Conservation (phyloP, 179 eudicot genomes). For the Carnegiea gigantea region DNA sequence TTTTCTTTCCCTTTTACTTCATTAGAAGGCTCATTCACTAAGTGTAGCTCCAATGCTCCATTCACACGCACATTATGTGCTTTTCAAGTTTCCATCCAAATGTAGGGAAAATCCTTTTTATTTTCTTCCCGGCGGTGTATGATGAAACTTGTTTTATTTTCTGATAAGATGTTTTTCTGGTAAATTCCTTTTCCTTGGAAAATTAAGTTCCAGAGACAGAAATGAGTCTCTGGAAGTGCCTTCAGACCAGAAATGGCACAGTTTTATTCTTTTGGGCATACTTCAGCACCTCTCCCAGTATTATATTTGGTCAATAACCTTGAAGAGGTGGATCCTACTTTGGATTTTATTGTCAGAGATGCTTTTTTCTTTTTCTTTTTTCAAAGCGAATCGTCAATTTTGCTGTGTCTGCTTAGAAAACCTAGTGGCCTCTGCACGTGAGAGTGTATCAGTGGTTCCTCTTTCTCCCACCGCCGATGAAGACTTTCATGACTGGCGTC, state of each 20-base stretch:
- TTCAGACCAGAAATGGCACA: background rate
- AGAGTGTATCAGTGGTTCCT: slow-evolving; percentile 33
- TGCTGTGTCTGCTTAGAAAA: slow-evolving; percentile 22
- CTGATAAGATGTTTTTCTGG: background rate
- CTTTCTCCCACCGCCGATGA: slow-evolving; percentile 30
- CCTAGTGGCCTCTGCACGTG: slow-evolving; percentile 34
- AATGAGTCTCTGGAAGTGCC: background rate
- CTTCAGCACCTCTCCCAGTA: slow-evolving; percentile 21
- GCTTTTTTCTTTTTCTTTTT: background rate
- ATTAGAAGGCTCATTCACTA: slow-evolving; percentile 3
- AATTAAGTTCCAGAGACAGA: background rate
- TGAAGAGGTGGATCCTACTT: slow-evolving; percentile 13
- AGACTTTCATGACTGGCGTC: background rate
- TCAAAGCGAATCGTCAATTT: slow-evolving; percentile 24
- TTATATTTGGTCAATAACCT: slow-evolving; percentile 13
- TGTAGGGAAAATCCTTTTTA: background rate
- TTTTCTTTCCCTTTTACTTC: slow-evolving; percentile 5
- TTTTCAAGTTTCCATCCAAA: slow-evolving; percentile 12
- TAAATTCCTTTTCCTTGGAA: background rate
- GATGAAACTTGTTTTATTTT: background rate
- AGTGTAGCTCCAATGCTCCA: slow-evolving; percentile 1
- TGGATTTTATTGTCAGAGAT: slow-evolving; percentile 7
- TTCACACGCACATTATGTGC: slow-evolving; percentile 19
- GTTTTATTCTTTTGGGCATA: slow-evolving; percentile 17
- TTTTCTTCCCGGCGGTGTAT: background rate